A percentile compares a stretch with the other conserved stretches of the same genome.
Conservation (phyloP, 805 yeast species). For the Kregervanrija delftensis region DNA sequence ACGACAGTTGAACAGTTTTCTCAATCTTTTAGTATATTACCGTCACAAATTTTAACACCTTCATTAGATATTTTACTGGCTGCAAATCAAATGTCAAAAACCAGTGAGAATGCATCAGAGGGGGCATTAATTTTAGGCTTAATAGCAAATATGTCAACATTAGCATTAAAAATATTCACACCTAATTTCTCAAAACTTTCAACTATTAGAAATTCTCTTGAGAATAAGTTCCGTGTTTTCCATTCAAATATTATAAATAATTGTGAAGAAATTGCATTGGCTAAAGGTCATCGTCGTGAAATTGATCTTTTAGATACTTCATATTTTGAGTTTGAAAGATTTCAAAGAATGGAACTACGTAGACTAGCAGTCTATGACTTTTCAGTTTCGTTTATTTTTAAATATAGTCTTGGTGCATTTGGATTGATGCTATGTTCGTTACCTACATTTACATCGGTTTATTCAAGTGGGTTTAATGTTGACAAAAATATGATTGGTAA, state of each 20-base stretch:
- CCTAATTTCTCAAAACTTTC: constrained; percentile 87
- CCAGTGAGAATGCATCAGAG: constrained; percentile 67
- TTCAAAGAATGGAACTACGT: constrained; percentile 67
- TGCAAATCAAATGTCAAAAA: constrained; percentile 64
- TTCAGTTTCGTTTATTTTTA: constrained; percentile 81
- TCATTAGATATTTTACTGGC: constrained; percentile 71
- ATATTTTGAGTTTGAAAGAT: constrained; percentile 75
- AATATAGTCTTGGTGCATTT: constrained; percentile 94
- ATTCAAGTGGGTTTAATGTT: constrained; percentile 34
- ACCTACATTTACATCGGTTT: constrained; percentile 58
- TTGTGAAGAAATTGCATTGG: constrained; percentile 81
- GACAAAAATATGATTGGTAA: constrained; percentile 28
- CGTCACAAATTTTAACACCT: constrained; percentile 82
- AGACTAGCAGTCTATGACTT: constrained; percentile 71
- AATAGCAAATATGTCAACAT: constrained; percentile 74
- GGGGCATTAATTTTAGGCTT: constrained; percentile 74
- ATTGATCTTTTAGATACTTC: constrained; percentile 68
- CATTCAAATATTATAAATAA: constrained; percentile 77
- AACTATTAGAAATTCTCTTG: constrained; percentile 67
- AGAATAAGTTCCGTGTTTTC: constrained; percentile 75
- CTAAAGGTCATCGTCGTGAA: constrained; percentile 77
- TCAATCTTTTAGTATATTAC: constrained; percentile 61
- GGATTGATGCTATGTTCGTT: constrained; percentile 83
- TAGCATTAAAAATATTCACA: constrained; percentile 63
- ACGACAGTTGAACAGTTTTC: constrained; percentile 74